A percentile compares a stretch with the other conserved stretches of the same genome.
Evolutionary conservation across 1,139 yeast species (phyloP).

Genomic region (Lodderomyces beijingensis): DNA sequence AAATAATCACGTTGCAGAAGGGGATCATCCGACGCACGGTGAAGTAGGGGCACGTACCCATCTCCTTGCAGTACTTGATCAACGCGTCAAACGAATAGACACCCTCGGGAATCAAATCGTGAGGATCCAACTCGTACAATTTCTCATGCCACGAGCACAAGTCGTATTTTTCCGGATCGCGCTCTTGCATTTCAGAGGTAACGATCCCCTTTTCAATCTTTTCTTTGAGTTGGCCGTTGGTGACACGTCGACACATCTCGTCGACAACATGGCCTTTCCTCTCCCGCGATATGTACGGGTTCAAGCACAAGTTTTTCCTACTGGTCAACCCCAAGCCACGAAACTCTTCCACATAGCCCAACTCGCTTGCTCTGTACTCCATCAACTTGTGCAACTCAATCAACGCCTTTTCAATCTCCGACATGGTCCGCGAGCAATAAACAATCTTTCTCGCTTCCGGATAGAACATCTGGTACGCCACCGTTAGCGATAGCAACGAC

Average conservation of each 20-base stretch:
- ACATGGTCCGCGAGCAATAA: slow-evolving; percentile 98
- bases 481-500: slow-evolving; percentile 81
- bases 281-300: slow-evolving; percentile 83
- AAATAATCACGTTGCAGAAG: slow-evolving; percentile 87
- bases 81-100: slow-evolving; percentile 90
- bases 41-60: slow-evolving; percentile 90
- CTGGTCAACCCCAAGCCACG: slow-evolving; percentile 91
- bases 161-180: slow-evolving; percentile 24
- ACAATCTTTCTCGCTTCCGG: slow-evolving; percentile 93
- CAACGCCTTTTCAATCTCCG: slow-evolving; percentile 95
- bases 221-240: slow-evolving; percentile 82
- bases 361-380: slow-evolving; percentile 77
- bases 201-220: slow-evolving; percentile 56
- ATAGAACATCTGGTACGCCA: slow-evolving; percentile 92
- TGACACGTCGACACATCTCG: slow-evolving; percentile 91
- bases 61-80: slow-evolving; percentile 67
- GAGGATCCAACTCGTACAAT: slow-evolving; percentile 79
- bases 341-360: slow-evolving; percentile 83
- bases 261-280: slow-evolving; percentile 92
- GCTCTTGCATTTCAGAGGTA: slow-evolving; percentile 48
- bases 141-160: slow-evolving; percentile 86
- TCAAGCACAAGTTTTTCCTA: slow-evolving; percentile 89
- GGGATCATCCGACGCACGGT: slow-evolving; percentile 98
- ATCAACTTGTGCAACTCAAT: slow-evolving; percentile 87
- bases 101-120: slow-evolving; percentile 84